Conservation (phyloP, 768 basidiomycete species). For the Pulveroboletus sp. region DNA sequence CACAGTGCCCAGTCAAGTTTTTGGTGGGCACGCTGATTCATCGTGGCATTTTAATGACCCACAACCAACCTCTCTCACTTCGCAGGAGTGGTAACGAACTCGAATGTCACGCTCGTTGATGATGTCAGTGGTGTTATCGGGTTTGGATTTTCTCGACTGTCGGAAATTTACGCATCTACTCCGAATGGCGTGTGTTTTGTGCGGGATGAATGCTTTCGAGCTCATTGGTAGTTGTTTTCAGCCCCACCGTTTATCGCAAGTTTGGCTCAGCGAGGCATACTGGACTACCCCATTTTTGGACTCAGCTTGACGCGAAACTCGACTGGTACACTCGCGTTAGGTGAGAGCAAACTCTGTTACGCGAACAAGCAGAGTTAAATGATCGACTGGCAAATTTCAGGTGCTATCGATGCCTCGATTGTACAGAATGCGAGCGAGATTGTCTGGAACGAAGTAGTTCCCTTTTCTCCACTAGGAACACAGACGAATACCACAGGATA, state of each 20-base stretch:
- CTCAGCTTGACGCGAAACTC: conserved; percentile 55
- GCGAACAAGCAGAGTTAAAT: not conserved
- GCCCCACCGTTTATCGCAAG: conserved; percentile 65
- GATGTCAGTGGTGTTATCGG: conserved; percentile 70
- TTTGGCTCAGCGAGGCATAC: conserved; percentile 55
- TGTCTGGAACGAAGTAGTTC: conserved; percentile 69
- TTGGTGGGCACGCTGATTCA: conserved; percentile 45
- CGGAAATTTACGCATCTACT: conserved; percentile 45
- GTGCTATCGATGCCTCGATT: conserved; percentile 70
- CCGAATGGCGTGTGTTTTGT: conserved; percentile 43
- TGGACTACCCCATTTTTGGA: conserved; percentile 77
- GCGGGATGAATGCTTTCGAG: not conserved
- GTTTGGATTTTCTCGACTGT: conserved; percentile 71
- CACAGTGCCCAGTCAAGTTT: conserved; percentile 54
- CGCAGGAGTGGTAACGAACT: conserved; percentile 55
- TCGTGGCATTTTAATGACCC: not conserved
- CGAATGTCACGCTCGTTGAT: conserved; percentile 59
- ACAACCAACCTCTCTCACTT: not conserved
- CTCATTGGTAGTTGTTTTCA: conserved; percentile 21
- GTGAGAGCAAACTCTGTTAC: conserved; percentile 29
- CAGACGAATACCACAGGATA: conserved; percentile 64
- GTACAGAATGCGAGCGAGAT: conserved; percentile 57
- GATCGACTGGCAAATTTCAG: conserved; percentile 33
- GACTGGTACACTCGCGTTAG: conserved; percentile 61
- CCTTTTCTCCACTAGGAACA: conserved; percentile 61